Base-by-base conservation (phyloP, 768 basidiomycete genomes). In the Royoungia palumana region DNA sequence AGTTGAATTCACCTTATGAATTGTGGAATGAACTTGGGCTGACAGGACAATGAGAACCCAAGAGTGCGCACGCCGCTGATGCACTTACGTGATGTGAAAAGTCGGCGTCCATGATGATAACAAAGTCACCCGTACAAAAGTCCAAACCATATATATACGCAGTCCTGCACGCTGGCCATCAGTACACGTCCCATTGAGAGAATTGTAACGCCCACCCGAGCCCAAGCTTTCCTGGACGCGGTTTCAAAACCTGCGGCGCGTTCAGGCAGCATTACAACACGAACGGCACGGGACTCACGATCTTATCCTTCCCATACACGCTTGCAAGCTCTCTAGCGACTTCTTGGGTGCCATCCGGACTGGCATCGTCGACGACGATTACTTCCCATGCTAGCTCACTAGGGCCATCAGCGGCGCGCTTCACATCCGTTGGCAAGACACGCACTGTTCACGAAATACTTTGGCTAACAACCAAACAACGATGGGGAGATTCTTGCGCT, bases 101-200 rank as follows among this genome's bases (percentile, higher is more conserved):
- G 71, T 95, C 93, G 43, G 93, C 93, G 59, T 95, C 93, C 93
- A 95, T 95, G 65, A 95, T 94, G 62, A 94, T 89, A 19, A 94
- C 90, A 70, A 94, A 95, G 68, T 91, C 89, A 9, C 93, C 93
- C 0, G 85, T 85, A 57, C 86, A 87, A 68, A 89, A 94, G 58
- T 90, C 85, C 41, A 95, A 74, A 12, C 93, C 93, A 62, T 95
- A 88, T 32, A 94, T 88, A 63, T 95, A 95, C 28, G 93, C 93
- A 19, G 93, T 94, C 47, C 90, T 93, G 53, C 71, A 32, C 50
- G 43, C 47, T 13, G 1, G 12, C 9, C 0, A 30, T 59, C 5
- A 54, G 38, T 34, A 1, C 19, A 35, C 22, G 24, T 35, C 44
- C 6, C 2, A 32, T 20, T 27, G 4, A 17, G 17, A 22, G 37